phyloP scores from a whole-genome alignment of 192 early-diverging fungal genomes.

The Globomyces pollinis-pini region DNA sequence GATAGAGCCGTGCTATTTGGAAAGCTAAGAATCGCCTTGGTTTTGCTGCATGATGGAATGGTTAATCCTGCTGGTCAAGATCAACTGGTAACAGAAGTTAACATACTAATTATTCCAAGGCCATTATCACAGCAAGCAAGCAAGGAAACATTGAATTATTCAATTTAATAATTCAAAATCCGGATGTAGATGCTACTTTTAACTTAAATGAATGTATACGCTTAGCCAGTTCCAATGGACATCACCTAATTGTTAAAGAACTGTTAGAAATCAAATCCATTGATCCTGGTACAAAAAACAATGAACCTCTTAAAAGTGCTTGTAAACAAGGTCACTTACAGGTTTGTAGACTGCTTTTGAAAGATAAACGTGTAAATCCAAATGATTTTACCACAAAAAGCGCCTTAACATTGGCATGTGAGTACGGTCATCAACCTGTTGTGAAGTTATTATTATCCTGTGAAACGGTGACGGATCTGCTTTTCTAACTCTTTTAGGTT shows the following conservation, averaged over 20 bases:
- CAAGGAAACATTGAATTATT: no score
- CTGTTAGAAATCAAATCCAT: neutral
- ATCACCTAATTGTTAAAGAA: neutral
- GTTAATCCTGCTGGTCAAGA: no score
- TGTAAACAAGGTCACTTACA: neutral
- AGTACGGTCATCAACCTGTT: neutral
- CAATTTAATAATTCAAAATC: no score
- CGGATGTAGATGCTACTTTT: no score
- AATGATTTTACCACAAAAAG: neutral
- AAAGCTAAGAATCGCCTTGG: no score
- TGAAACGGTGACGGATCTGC: no score
- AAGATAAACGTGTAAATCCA: neutral
- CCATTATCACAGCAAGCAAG: no score
- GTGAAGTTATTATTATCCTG: constrained; percentile 5
- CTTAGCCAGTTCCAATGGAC: neutral
- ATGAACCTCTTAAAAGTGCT: neutral
- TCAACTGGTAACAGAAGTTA: no score
- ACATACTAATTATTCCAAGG: no score
- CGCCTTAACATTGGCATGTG: constrained; percentile 1
- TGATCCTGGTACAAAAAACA: neutral
- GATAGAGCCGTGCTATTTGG: no score
- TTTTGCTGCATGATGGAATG: no score
- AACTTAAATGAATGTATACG: no score
- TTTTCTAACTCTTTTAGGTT: neutral
- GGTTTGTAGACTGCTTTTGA: neutral